Percentiles rank a stretch among this genome's conserved stretches.
These are phyloP conservation scores for Aspergillus quadrilineatus DNA, from an alignment of 2,329 filamentous ascomycete species.

Conservation along the genomic window DNA sequence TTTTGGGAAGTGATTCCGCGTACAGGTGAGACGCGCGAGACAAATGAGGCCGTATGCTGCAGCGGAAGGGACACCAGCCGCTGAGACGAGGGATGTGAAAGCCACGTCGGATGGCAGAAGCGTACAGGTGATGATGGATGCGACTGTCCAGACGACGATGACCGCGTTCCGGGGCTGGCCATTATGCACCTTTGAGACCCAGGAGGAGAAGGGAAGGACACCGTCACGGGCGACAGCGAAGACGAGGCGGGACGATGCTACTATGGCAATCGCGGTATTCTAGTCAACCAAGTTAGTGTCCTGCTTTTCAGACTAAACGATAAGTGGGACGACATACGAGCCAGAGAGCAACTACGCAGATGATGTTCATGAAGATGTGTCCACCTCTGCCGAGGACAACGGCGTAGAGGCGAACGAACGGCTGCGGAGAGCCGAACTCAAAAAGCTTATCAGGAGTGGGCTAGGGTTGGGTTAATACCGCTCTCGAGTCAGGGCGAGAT, in stretches of 20 bases:
- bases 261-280: conserved; percentile 61
- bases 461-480: conserved; percentile 11
- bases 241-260: conserved; percentile 61
- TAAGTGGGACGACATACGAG: conserved; percentile 42
- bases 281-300: conserved; percentile 14
- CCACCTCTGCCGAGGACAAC: conserved; percentile 56
- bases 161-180: conserved; percentile 62
- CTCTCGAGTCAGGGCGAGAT: not conserved
- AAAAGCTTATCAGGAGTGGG: conserved; percentile 56
- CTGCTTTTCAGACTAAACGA: not conserved
- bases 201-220: conserved; percentile 58
- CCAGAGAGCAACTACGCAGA: conserved; percentile 53
- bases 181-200: conserved; percentile 56
- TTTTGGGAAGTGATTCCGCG: conserved; percentile 49
- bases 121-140: conserved; percentile 58
- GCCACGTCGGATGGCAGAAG: conserved; percentile 57
- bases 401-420: conserved; percentile 60
- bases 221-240: conserved; percentile 63
- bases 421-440: conserved; percentile 55
- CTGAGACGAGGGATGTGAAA: conserved; percentile 56
- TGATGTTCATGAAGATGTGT: conserved; percentile 62
- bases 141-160: conserved; percentile 57
- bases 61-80: conserved; percentile 53
- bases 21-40: conserved; percentile 49
- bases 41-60: conserved; percentile 55